A percentile compares a stretch with the other conserved stretches of the same genome.
Evolutionary conservation across 306 rosid species (phyloP).

Genomic region (Parietaria judaica): DNA sequence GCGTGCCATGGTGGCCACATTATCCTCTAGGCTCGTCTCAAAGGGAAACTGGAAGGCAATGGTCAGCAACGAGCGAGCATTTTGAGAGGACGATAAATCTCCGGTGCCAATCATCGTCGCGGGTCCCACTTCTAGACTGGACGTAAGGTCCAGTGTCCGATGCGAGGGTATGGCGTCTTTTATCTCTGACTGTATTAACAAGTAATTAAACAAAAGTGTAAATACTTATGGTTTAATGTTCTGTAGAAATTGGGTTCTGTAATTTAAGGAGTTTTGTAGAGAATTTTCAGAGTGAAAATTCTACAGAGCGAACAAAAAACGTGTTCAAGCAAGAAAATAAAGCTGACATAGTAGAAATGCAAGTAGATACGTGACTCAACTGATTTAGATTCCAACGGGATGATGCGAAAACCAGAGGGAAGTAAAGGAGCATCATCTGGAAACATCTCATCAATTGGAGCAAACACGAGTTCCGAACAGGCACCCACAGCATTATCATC

Average conservation of each 20-base stretch:
- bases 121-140: constrained; percentile 80
- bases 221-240: not conserved
- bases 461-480: constrained; percentile 80
- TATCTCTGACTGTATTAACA: constrained; percentile 46
- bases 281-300: too few relatives aligned
- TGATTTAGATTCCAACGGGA: constrained; percentile 85
- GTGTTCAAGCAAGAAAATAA: too few relatives aligned
- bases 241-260: too few relatives aligned
- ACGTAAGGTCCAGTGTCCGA: constrained; percentile 76
- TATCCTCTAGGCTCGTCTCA: constrained; percentile 68
- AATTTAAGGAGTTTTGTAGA: too few relatives aligned
- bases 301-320: too few relatives aligned
- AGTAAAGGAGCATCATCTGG: constrained; percentile 80
- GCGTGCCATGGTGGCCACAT: constrained; percentile 76
- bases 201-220: not conserved
- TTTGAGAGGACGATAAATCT: constrained; percentile 46
- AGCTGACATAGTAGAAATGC: not conserved
- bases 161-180: constrained; percentile 50
- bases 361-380: constrained; percentile 42
- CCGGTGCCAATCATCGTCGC: constrained; percentile 36
- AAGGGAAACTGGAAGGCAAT: constrained; percentile 97
- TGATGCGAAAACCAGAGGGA: constrained; percentile 95
- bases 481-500: constrained; percentile 79
- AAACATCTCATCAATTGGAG: constrained; percentile 87
- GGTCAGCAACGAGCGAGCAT: constrained; percentile 72